These are phyloP conservation scores for Mycosarcoma maydis DNA, from an alignment of 1,284 basidiomycete species.

Conservation along the genomic window DNA sequence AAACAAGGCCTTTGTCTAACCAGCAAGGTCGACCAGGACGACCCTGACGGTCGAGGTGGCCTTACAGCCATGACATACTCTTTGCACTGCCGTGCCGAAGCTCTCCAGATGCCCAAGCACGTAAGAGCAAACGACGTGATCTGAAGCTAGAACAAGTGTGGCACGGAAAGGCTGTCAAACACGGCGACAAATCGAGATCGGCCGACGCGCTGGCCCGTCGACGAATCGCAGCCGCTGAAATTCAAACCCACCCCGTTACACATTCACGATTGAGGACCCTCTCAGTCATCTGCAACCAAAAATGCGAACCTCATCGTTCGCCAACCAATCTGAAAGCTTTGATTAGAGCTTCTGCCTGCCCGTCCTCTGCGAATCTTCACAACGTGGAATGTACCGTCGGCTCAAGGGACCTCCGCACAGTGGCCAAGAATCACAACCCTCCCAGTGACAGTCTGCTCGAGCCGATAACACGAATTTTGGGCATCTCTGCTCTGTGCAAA, in stretches of 20 bases:
- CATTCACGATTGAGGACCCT: constrained; percentile 12
- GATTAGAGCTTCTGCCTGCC: constrained; percentile 12
- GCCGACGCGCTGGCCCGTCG: neutral
- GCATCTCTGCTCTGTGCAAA: too few relatives aligned
- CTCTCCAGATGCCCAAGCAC: too few relatives aligned
- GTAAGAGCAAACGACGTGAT: too few relatives aligned
- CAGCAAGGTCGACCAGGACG: constrained; percentile 37
- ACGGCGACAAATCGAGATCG: constrained; percentile 17
- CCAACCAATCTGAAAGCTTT: constrained; percentile 2
- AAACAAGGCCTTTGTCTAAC: constrained; percentile 7
- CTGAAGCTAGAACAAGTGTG: too few relatives aligned
- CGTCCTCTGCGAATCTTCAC: too few relatives aligned
- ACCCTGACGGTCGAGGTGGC: constrained; percentile 27
- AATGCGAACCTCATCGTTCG: neutral
- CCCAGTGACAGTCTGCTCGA: neutral
- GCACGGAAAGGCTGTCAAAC: constrained; percentile 19
- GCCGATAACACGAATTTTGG: too few relatives aligned
- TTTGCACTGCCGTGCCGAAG: neutral
- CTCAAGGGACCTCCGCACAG: too few relatives aligned
- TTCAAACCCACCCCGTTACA: too few relatives aligned
- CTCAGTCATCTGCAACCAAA: constrained; percentile 15
- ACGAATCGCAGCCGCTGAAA: constrained; percentile 3
- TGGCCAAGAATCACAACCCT: constrained; percentile 10
- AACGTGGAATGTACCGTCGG: too few relatives aligned
- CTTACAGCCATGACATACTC: constrained; percentile 13